These are phyloP conservation scores for Nemania sp. DNA, from an alignment of 2,329 filamentous ascomycete species.

Conservation along the genomic window DNA sequence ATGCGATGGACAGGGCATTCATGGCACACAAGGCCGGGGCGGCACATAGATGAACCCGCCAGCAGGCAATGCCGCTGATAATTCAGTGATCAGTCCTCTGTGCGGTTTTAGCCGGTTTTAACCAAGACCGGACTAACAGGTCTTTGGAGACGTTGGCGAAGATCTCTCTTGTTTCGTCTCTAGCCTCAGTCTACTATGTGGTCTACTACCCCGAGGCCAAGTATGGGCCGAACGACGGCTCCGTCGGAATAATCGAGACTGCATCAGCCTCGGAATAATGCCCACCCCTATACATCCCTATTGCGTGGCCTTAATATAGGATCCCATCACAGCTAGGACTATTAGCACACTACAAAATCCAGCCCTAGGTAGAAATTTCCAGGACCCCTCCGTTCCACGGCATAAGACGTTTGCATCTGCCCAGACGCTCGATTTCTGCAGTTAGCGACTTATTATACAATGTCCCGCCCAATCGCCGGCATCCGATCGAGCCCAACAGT, in stretches of 20 bases:
- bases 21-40: slow-evolving; percentile 2
- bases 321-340: neutral
- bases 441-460: slow-evolving; percentile 6
- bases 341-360: slow-evolving; percentile 6
- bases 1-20: slow-evolving; percentile 15
- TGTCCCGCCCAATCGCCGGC: slow-evolving; percentile 13
- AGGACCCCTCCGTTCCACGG: neutral
- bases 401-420: neutral
- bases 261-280: neutral
- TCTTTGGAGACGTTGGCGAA: slow-evolving; percentile 3
- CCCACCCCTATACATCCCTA: too few species aligned
- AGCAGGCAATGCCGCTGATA: slow-evolving; percentile 25
- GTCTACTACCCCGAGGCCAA: neutral
- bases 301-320: neutral
- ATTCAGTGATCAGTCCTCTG: slow-evolving; percentile 27
- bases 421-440: slow-evolving; percentile 1
- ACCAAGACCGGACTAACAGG: neutral
- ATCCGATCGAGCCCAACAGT: slow-evolving; percentile 6
- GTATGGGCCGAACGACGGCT: neutral
- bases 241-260: neutral
- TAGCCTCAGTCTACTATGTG: neutral
- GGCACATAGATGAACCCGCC: slow-evolving; percentile 26
- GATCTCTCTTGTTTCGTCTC: neutral
- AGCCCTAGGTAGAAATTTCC: neutral
- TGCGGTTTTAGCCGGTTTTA: slow-evolving; percentile 36